Conservation (phyloP, 108 stramenopile genomes). For the Cyclostephanos tholiformis region DNA sequence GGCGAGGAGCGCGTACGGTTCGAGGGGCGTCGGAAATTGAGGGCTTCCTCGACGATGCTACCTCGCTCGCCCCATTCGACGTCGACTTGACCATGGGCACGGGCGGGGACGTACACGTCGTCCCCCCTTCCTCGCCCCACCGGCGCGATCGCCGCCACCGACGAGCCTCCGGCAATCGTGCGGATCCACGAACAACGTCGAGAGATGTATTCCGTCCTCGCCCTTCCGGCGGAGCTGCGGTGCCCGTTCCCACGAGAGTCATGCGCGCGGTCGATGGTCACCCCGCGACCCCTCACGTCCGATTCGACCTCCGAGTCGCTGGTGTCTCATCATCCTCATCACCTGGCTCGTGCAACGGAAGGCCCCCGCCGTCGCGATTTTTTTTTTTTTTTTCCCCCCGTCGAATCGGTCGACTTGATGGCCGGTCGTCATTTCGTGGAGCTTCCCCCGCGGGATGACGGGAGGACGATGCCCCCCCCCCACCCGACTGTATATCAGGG, state of each 20-base stretch:
- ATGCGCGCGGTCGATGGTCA: slow-evolving; percentile 14
- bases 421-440: neutral
- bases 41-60: slow-evolving; percentile 23
- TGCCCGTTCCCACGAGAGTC: slow-evolving; percentile 39
- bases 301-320: slow-evolving; percentile 33
- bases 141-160: no score
- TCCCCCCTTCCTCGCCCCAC: neutral
- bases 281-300: slow-evolving; percentile 2
- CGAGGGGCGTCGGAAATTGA: slow-evolving; percentile 31
- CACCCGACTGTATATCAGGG: neutral
- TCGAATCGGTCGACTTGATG: neutral
- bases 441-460: neutral
- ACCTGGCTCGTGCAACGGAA: slow-evolving; percentile 37
- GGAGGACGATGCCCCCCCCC: neutral
- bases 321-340: slow-evolving; percentile 46
- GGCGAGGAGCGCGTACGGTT: slow-evolving; percentile 38
- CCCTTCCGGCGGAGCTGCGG: slow-evolving; percentile 33
- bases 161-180: slow-evolving; percentile 14
- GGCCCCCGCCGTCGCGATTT: no score
- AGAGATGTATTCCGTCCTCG: slow-evolving; percentile 38
- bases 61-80: neutral
- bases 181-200: slow-evolving; percentile 41
- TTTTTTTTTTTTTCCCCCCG: no score
- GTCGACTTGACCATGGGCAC: slow-evolving; percentile 15
- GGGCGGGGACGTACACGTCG: neutral